Evolutionary conservation across 2,329 filamentous ascomycete genomes (phyloP).

Genomic region (Colletotrichum neosansevieriae): DNA sequence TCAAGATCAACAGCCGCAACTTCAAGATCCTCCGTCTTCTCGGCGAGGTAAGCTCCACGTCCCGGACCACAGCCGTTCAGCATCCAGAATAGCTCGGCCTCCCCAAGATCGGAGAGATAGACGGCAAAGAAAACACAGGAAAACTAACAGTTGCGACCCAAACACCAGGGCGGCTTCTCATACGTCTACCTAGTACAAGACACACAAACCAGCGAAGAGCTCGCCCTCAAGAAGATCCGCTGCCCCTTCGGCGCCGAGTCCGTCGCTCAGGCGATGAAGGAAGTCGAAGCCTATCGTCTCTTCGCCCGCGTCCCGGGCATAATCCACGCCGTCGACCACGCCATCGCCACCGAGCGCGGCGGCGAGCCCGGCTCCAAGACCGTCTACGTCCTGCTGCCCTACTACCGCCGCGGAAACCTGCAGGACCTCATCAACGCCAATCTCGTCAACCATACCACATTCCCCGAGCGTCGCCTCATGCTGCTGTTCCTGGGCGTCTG

Average conservation of each 20-base stretch:
- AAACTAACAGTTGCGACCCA: too few relatives aligned
- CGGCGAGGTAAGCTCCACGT: constrained; percentile 76
- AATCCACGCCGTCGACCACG: constrained; percentile 87
- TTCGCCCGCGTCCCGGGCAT: constrained; percentile 88
- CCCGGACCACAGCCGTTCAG: neutral
- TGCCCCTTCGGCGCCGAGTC: constrained; percentile 98
- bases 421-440: constrained; percentile 99
- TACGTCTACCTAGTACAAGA: constrained; percentile 99
- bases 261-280: constrained; percentile 92
- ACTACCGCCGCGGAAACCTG: constrained; percentile 93
- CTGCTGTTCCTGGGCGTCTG: constrained; percentile 92
- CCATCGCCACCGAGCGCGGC: constrained; percentile 79
- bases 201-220: constrained; percentile 82
- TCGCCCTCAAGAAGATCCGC: constrained; percentile 98
- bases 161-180: constrained; percentile 86
- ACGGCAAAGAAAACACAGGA: too few relatives aligned
- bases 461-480: constrained; percentile 91
- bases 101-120: too few relatives aligned
- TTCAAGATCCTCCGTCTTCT: constrained; percentile 96
- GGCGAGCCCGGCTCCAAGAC: constrained; percentile 79
- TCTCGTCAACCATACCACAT: constrained; percentile 91
- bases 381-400: constrained; percentile 95
- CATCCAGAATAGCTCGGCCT: too few relatives aligned
- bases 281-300: constrained; percentile 95
- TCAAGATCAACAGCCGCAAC: constrained; percentile 94